Percentiles rank a stretch among this genome's conserved stretches.
Conservation (phyloP, 768 basidiomycete species). For the Neoboletus magnificus region DNA sequence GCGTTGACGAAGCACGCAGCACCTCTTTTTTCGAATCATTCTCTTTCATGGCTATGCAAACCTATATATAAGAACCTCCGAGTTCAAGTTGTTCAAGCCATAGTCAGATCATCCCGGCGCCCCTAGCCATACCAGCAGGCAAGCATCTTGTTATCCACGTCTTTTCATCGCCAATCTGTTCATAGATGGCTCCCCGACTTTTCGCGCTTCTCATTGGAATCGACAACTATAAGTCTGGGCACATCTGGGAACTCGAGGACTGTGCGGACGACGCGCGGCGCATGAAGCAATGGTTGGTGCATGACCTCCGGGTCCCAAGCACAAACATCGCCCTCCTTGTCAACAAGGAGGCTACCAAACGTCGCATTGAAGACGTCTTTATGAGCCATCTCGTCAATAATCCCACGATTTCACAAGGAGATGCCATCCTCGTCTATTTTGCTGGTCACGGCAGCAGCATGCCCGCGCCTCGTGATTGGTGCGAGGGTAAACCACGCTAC, state of each 20-base stretch:
- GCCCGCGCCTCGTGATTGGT: constrained; percentile 60
- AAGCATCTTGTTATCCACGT: background rate
- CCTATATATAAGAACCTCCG: constrained; percentile 17
- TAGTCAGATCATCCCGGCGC: constrained; percentile 10
- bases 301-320: constrained; percentile 55
- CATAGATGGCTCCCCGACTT: constrained; percentile 43
- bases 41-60: constrained; percentile 9
- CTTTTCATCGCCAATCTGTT: constrained; percentile 7
- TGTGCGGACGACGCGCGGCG: constrained; percentile 62
- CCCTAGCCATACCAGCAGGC: constrained; percentile 9
- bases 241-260: constrained; percentile 63
- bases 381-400: constrained; percentile 64
- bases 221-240: constrained; percentile 62
- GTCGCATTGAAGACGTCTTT: constrained; percentile 57
- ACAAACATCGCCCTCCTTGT: constrained; percentile 55
- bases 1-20: background rate
- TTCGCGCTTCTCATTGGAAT: constrained; percentile 70
- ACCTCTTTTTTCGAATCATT: background rate
- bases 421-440: constrained; percentile 67
- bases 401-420: constrained; percentile 52
- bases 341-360: constrained; percentile 59
- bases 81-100: background rate
- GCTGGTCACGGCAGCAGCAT: constrained; percentile 69
- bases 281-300: constrained; percentile 53
- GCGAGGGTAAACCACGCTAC: constrained; percentile 37